Percentiles rank a stretch among this genome's conserved stretches.
Evolutionary conservation across 805 yeast species (phyloP).

Genomic region (Cyberlindnera xylosilytica): DNA sequence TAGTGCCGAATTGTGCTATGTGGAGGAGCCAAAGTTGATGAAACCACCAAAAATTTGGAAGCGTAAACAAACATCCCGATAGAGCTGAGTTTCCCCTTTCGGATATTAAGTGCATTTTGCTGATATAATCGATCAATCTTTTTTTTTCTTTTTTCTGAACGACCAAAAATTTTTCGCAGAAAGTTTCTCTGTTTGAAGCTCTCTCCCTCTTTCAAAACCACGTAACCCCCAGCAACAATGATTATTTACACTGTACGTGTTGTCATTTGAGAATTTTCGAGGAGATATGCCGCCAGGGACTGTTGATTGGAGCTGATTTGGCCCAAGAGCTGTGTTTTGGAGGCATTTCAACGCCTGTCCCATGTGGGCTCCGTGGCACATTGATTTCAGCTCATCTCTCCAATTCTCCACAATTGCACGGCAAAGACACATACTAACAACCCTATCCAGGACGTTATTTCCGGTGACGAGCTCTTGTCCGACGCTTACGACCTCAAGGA

Average conservation of each 20-base stretch:
- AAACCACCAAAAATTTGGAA: not conserved
- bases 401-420: too few relatives aligned
- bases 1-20: not conserved
- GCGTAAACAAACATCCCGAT: slow-evolving; percentile 7
- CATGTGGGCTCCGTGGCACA: too few relatives aligned
- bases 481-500: slow-evolving; percentile 90
- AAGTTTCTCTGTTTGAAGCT: not conserved
- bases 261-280: too few relatives aligned
- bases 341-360: too few relatives aligned
- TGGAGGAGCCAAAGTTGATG: not conserved
- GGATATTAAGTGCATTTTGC: not conserved
- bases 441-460: slow-evolving; percentile 82
- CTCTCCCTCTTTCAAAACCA: not conserved
- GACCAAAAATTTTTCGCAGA: slow-evolving; percentile 11
- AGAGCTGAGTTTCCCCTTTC: not conserved
- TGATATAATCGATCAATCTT: slow-evolving; percentile 3
- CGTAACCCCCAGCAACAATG: slow-evolving; percentile 10
- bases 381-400: too few relatives aligned
- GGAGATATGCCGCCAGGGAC: too few relatives aligned
- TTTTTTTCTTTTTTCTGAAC: slow-evolving; percentile 6
- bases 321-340: not conserved
- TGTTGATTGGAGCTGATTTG: too few relatives aligned
- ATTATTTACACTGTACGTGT: slow-evolving; percentile 14
- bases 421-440: too few relatives aligned
- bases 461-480: slow-evolving; percentile 94